Percentiles rank a stretch among this genome's conserved stretches.
Conservation (phyloP, 331 rosid genomes). For the Pyrus hybrid region DNA sequence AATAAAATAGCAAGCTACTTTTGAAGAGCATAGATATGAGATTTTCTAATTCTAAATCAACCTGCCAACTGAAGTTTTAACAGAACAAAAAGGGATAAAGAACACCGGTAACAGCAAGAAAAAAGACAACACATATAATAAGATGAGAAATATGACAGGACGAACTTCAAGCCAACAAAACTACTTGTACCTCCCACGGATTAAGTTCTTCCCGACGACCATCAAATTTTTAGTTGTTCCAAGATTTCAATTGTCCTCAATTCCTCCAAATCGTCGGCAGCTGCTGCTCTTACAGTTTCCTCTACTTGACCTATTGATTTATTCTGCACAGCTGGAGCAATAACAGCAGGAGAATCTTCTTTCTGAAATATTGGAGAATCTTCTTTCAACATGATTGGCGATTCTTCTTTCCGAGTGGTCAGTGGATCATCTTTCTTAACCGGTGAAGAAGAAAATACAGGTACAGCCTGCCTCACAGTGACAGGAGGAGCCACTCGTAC, state of each 20-base stretch:
- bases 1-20: conserved; percentile 27
- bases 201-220: conserved; percentile 9
- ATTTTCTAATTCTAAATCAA: conserved; percentile 47
- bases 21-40: conserved; percentile 40
- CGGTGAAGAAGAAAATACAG: conserved; percentile 64
- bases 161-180: conserved; percentile 33
- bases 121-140: conserved; percentile 32
- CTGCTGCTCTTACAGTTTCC: conserved; percentile 23
- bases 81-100: conserved; percentile 43
- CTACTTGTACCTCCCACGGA: conserved; percentile 23
- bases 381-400: conserved; percentile 11
- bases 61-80: conserved; percentile 53
- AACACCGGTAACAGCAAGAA: conserved; percentile 11
- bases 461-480: conserved; percentile 71
- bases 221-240: conserved; percentile 66
- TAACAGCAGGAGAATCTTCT: conserved; percentile 11
- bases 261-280: conserved; percentile 24
- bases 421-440: conserved; percentile 34
- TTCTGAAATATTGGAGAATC: conserved; percentile 21
- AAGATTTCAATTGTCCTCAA: conserved; percentile 41
- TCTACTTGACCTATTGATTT: conserved; percentile 29
- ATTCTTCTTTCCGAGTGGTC: conserved; percentile 16
- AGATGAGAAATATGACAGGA: conserved; percentile 26
- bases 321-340: conserved; percentile 17
- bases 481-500: conserved; percentile 66